These are phyloP conservation scores for Fragaria iinumae DNA, from an alignment of 306 rosid species.

Conservation along the genomic window DNA sequence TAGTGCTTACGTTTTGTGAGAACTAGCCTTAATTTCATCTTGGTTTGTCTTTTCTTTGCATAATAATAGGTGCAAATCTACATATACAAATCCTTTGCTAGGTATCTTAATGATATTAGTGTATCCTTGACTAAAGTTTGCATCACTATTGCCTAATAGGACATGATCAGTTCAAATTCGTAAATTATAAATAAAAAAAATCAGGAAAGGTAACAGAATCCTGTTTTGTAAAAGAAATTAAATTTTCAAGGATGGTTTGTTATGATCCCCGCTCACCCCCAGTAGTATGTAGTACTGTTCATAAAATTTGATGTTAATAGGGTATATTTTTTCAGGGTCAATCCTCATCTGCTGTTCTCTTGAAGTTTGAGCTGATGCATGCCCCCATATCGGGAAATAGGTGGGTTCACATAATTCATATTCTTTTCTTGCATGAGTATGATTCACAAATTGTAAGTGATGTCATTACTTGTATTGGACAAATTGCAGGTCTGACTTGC, in stretches of 20 bases:
- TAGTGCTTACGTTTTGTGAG: not conserved
- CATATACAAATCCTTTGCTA: not conserved
- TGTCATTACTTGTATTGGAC: constrained; percentile 33
- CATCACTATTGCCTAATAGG: constrained; percentile 1
- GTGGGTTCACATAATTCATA: constrained; percentile 43
- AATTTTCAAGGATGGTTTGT: not conserved
- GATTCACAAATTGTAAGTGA: constrained; percentile 28
- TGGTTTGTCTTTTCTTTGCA: not conserved
- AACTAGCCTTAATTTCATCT: not conserved
- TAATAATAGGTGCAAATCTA: not conserved
- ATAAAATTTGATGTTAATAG: constrained; percentile 25
- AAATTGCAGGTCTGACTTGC: constrained; percentile 54
- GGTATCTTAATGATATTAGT: not conserved
- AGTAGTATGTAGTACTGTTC: not conserved
- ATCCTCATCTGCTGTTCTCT: constrained; percentile 59
- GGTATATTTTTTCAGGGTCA: constrained; percentile 57
- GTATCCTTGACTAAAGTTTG: not conserved
- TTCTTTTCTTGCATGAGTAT: constrained; percentile 14
- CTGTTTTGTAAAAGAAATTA: not conserved
- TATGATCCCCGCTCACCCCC: not conserved
- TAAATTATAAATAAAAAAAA: not conserved
- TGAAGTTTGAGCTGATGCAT: constrained; percentile 92
- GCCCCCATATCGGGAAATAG: constrained; percentile 58
- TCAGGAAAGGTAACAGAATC: not conserved
- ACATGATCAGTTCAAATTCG: not conserved